These are phyloP conservation scores for Boletus tylopilopsis DNA, from an alignment of 768 basidiomycete genomes.

Conservation along the genomic window DNA sequence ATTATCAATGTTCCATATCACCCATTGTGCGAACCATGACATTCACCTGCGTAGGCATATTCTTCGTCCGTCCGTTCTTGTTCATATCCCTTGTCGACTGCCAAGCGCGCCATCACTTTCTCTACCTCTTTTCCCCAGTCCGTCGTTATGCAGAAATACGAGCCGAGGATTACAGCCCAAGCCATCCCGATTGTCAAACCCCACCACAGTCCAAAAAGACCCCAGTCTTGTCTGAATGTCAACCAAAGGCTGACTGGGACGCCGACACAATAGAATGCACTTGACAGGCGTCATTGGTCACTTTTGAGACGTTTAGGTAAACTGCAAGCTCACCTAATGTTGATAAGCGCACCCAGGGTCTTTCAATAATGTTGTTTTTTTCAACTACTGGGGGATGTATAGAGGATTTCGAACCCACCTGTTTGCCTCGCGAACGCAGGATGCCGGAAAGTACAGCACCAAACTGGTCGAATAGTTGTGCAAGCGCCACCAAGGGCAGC, in stretches of 20 bases:
- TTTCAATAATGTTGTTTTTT: conserved; percentile 21
- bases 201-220: conserved; percentile 78
- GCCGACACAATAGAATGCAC: conserved; percentile 78
- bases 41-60: neutral
- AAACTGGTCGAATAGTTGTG: conserved; percentile 81
- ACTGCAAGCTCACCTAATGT: conserved; percentile 50
- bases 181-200: conserved; percentile 58
- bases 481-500: conserved; percentile 71
- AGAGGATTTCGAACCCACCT: conserved; percentile 34
- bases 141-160: conserved; percentile 49
- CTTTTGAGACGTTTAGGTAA: neutral
- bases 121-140: conserved; percentile 70
- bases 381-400: neutral
- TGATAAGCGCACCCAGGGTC: conserved; percentile 75
- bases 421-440: conserved; percentile 78
- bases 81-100: conserved; percentile 36
- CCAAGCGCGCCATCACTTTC: conserved; percentile 54
- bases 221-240: conserved; percentile 57
- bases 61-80: neutral
- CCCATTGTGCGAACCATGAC: no score
- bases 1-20: no score
- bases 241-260: conserved; percentile 81
- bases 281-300: neutral
- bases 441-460: conserved; percentile 73
- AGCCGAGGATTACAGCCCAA: conserved; percentile 10